Percentiles rank a stretch among this genome's conserved stretches.
phyloP scores from a whole-genome alignment of 2,329 filamentous ascomycete species.

The Botryotinia convoluta region DNA sequence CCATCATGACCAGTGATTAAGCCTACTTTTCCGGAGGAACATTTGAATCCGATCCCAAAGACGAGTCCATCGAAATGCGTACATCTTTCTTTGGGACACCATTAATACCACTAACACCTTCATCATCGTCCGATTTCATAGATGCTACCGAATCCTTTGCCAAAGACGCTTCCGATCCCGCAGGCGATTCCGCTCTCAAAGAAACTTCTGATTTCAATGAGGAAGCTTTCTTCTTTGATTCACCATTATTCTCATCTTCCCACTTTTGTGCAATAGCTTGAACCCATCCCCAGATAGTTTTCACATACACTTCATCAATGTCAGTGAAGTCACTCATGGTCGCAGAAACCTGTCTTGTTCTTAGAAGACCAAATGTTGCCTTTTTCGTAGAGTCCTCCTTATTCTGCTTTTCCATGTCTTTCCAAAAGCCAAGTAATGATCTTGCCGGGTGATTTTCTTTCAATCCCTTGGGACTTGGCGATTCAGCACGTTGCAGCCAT shows the following conservation, averaged over 20 bases:
- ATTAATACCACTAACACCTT: not conserved
- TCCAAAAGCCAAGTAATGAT: slow-evolving; percentile 7
- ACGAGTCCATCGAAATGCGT: not conserved
- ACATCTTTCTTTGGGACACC: not conserved
- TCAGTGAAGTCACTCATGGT: not conserved
- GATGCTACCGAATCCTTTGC: not conserved
- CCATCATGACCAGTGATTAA: not conserved
- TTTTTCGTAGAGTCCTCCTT: not conserved
- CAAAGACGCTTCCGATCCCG: not conserved
- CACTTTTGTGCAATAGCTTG: not conserved
- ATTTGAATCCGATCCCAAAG: not conserved
- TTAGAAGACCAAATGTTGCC: not conserved
- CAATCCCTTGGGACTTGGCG: not conserved
- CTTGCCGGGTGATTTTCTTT: slow-evolving; percentile 1
- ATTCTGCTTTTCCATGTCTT: not conserved
- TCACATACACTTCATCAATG: not conserved
- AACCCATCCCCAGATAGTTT: not conserved
- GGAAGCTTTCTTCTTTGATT: not conserved
- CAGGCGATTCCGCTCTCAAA: not conserved
- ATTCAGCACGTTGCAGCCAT: slow-evolving; percentile 2
- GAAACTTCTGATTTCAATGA: not conserved
- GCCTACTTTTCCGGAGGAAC: not conserved
- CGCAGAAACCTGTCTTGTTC: slow-evolving; percentile 3
- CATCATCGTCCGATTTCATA: not conserved
- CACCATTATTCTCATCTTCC: not conserved